These are phyloP conservation scores for Aegilops sharonensis DNA, from an alignment of 176 grass and related monocot genomes.

Conservation along the genomic window DNA sequence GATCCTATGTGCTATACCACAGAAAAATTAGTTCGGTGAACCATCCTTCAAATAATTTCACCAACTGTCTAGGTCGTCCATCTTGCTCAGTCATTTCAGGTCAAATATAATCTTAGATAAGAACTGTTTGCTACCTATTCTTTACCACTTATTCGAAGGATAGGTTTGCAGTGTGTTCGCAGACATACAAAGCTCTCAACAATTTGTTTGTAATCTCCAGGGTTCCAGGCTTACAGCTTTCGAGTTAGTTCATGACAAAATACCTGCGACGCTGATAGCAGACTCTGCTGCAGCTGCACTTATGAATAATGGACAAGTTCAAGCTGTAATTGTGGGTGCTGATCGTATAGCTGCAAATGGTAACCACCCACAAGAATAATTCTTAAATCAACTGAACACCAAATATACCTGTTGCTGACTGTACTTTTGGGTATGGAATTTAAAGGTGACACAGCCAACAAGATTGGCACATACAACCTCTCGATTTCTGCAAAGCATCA, in stretches of 20 bases:
- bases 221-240: conserved; percentile 95
- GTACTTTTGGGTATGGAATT: neutral
- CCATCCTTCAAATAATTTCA: neutral
- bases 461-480: conserved; percentile 94
- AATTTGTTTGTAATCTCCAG: conserved; percentile 39
- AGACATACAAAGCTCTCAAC: neutral
- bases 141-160: neutral
- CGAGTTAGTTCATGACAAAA: conserved; percentile 91
- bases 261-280: conserved; percentile 83
- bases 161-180: neutral
- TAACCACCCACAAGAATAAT: conserved; percentile 27
- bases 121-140: neutral
- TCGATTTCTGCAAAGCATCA: conserved; percentile 78
- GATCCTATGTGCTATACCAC: neutral
- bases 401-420: conserved; percentile 16
- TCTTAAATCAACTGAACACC: neutral
- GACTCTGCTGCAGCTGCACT: conserved; percentile 89
- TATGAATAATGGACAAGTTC: conserved; percentile 68
- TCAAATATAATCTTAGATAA: neutral
- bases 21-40: neutral
- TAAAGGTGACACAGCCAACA: conserved; percentile 95
- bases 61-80: neutral
- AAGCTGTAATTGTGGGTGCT: conserved; percentile 81
- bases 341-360: conserved; percentile 88
- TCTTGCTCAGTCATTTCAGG: neutral